Conservation (phyloP, 768 basidiomycete genomes). For the Russula griseocarnosa region DNA sequence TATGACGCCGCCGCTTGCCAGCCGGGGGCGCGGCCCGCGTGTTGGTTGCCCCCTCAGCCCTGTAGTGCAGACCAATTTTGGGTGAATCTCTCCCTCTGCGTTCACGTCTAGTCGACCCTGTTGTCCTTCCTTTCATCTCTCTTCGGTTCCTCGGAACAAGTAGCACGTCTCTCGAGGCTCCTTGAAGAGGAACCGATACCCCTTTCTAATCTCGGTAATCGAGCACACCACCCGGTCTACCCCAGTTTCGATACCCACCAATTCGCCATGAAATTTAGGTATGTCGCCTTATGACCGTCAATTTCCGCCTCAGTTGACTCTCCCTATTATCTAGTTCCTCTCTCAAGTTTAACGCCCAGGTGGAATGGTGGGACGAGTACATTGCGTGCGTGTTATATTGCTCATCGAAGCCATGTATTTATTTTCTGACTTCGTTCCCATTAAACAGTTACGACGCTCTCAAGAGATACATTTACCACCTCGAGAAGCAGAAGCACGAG, state of each 20-base stretch:
- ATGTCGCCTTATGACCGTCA: slow-evolving; percentile 20
- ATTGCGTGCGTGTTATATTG: slow-evolving; percentile 60
- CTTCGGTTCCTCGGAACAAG: slow-evolving; percentile 15
- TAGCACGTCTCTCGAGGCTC: background rate
- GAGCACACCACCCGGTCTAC: background rate
- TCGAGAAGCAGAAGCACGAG: slow-evolving; percentile 70
- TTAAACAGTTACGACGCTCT: slow-evolving; percentile 69
- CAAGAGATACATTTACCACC: slow-evolving; percentile 80
- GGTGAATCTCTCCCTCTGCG: background rate
- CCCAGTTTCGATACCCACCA: slow-evolving; percentile 13
- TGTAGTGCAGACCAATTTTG: background rate
- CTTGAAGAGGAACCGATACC: slow-evolving; percentile 23
- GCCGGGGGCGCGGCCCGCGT: background rate
- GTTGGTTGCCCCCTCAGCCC: background rate
- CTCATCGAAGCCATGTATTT: background rate
- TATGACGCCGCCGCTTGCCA: no score
- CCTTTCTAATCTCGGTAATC: slow-evolving; percentile 14
- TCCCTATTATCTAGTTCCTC: slow-evolving; percentile 51
- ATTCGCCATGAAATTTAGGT: slow-evolving; percentile 61
- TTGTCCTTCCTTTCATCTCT: slow-evolving; percentile 4
- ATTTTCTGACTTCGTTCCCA: background rate
- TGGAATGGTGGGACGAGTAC: slow-evolving; percentile 92
- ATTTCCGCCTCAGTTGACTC: background rate
- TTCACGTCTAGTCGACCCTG: slow-evolving; percentile 12
- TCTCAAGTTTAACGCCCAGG: slow-evolving; percentile 85